Conservation (phyloP, 2,329 filamentous ascomycete species). For the Botryotinia narcissicola region DNA sequence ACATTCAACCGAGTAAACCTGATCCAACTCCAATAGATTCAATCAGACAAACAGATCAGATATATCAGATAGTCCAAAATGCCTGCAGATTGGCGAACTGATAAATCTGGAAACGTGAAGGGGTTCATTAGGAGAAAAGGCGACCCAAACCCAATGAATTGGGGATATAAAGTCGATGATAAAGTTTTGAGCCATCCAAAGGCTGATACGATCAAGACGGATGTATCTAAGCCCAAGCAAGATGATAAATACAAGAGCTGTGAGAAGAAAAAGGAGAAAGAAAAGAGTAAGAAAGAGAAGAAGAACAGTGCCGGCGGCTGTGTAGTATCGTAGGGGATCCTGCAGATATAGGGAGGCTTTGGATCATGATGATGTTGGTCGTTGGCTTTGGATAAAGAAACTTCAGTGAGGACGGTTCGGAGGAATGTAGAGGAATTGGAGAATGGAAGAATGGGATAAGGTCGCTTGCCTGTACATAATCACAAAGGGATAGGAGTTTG, state of each 20-base stretch:
- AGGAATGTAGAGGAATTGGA: background rate
- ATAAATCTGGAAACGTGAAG: background rate
- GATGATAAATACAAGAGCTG: background rate
- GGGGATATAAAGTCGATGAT: background rate
- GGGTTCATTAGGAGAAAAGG: slow-evolving; percentile 6
- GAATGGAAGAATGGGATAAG: background rate
- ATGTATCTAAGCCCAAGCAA: background rate
- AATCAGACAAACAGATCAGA: background rate
- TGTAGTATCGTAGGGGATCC: background rate
- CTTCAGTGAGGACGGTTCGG: background rate
- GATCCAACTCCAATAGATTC: background rate
- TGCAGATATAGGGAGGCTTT: too few relatives aligned
- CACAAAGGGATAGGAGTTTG: background rate
- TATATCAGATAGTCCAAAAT: background rate
- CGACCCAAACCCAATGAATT: slow-evolving; percentile 1
- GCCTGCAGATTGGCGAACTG: background rate
- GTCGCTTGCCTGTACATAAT: background rate
- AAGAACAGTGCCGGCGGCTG: background rate
- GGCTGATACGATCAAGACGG: background rate
- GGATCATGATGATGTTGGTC: background rate
- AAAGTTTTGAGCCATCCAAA: slow-evolving; percentile 1
- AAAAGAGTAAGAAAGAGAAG: background rate
- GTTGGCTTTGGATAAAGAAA: background rate
- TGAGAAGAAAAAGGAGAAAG: background rate
- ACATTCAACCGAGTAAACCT: background rate